phyloP scores from a whole-genome alignment of 257 asterid species.

The Avicennia marina region DNA sequence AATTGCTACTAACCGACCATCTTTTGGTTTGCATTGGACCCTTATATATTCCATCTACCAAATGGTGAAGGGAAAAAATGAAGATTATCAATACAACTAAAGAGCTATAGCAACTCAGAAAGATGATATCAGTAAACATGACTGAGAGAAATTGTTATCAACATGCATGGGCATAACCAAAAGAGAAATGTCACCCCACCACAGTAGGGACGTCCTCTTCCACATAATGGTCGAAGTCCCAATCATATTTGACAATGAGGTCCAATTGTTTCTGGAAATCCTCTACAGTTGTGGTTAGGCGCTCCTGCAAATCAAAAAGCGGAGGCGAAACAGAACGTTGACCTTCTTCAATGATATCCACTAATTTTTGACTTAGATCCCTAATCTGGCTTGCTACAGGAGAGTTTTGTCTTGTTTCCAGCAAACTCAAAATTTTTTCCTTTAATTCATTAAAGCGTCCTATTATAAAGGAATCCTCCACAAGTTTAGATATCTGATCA shows the following conservation, averaged over 20 bases:
- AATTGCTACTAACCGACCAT: slow-evolving; percentile 79
- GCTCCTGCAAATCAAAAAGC: slow-evolving; percentile 72
- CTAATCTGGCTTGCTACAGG: slow-evolving; percentile 64
- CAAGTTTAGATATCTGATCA: slow-evolving; percentile 76
- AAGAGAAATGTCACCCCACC: slow-evolving; percentile 93
- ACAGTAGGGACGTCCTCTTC: slow-evolving; percentile 96
- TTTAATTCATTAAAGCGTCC: slow-evolving; percentile 63
- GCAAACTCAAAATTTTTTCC: slow-evolving; percentile 48
- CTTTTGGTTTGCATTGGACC: slow-evolving; percentile 70
- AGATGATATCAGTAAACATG: neutral
- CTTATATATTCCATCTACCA: slow-evolving; percentile 79
- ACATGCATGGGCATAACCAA: neutral
- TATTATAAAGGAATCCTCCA: slow-evolving; percentile 67
- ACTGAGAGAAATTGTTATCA: neutral
- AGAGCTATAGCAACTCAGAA: slow-evolving; percentile 2
- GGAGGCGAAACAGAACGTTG: slow-evolving; percentile 91
- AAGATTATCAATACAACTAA: neutral
- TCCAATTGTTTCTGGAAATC: slow-evolving; percentile 96
- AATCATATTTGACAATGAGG: slow-evolving; percentile 82
- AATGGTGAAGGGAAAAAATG: slow-evolving; percentile 15
- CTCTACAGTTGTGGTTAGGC: slow-evolving; percentile 56
- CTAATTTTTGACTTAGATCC: slow-evolving; percentile 72
- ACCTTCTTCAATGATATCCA: slow-evolving; percentile 77
- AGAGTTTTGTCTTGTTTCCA: slow-evolving; percentile 68
- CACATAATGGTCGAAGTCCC: slow-evolving; percentile 97